Conservation (phyloP, 768 basidiomycete genomes). For the Hygrophoropsis aurantiaca region DNA sequence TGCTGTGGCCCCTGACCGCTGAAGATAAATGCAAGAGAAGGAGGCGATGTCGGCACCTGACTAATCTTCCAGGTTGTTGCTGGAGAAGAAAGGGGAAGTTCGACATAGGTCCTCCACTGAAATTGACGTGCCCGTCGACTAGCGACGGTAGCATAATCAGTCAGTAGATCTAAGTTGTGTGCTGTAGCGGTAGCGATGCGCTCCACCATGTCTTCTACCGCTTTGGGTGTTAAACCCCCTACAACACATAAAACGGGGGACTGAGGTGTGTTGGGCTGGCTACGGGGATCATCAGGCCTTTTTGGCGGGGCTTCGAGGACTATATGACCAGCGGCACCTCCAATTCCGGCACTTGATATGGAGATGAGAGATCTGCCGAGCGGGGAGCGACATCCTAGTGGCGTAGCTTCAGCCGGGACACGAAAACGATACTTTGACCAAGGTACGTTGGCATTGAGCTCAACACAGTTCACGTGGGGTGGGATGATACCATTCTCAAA, state of each 20-base stretch:
- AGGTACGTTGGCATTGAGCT: conserved; percentile 36
- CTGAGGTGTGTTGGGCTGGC: not conserved
- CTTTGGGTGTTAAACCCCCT: conserved; percentile 38
- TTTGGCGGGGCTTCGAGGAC: conserved; percentile 34
- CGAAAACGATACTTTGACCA: conserved; percentile 40
- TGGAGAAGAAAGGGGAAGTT: too few relatives aligned
- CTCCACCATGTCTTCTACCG: conserved; percentile 11
- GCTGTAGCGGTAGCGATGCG: too few relatives aligned
- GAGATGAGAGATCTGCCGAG: conserved; percentile 36
- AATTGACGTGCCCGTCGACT: too few relatives aligned
- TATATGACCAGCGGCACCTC: conserved; percentile 43
- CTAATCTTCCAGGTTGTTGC: too few relatives aligned
- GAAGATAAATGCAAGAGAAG: conserved; percentile 38
- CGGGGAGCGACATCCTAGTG: conserved; percentile 8
- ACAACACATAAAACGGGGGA: conserved; percentile 35
- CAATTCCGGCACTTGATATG: conserved; percentile 44
- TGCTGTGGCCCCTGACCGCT: conserved; percentile 42
- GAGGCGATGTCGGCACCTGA: conserved; percentile 21
- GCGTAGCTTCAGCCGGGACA: conserved; percentile 25
- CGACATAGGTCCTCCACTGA: too few relatives aligned
- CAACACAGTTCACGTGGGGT: conserved; percentile 37
- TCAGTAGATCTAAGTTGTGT: too few relatives aligned
- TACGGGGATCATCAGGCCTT: not conserved
- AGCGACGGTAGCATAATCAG: too few relatives aligned
- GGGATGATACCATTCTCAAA: conserved; percentile 36